A percentile compares a stretch with the other conserved stretches of the same genome.
Evolutionary conservation across 352 stramenopile species (phyloP).

Genomic region (Phytophthora meadii): DNA sequence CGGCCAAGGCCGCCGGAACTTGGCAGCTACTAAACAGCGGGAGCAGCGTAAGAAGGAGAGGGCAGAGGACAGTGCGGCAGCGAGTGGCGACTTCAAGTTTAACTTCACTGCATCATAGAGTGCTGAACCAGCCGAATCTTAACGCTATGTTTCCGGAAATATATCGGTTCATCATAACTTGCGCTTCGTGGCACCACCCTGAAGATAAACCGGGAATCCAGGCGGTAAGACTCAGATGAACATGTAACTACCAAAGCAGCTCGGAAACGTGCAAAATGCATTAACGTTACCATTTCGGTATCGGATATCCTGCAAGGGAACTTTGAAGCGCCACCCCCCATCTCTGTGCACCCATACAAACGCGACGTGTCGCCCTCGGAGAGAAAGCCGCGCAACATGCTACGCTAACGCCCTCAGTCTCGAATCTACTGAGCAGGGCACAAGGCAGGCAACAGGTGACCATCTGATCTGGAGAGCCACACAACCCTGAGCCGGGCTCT

Average conservation of each 20-base stretch:
- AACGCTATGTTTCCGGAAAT: too few species aligned
- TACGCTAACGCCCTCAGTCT: slow-evolving; percentile 13
- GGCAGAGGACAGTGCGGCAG: background rate
- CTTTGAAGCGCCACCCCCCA: background rate
- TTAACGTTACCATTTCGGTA: too few species aligned
- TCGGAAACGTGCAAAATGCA: too few species aligned
- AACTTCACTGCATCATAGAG: slow-evolving; percentile 38
- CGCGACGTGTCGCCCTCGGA: slow-evolving; percentile 16
- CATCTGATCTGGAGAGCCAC: background rate
- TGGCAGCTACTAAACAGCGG: slow-evolving; percentile 56
- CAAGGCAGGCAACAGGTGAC: background rate
- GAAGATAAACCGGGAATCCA: background rate
- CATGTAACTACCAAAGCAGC: too few species aligned
- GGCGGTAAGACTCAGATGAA: background rate
- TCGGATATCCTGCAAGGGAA: background rate
- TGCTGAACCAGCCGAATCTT: background rate
- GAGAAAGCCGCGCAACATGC: slow-evolving; percentile 5
- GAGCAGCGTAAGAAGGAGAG: slow-evolving; percentile 40
- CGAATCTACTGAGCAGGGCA: slow-evolving; percentile 7
- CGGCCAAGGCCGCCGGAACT: slow-evolving; percentile 62
- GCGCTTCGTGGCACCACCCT: too few species aligned
- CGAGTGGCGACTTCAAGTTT: slow-evolving; percentile 38
- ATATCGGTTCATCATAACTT: too few species aligned
- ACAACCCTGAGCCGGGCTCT: slow-evolving; percentile 18
- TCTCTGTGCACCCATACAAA: slow-evolving; percentile 31